A percentile compares a stretch with the other conserved stretches of the same genome.
These are phyloP conservation scores for Diaporthe sp. DNA, from an alignment of 2,329 filamentous ascomycete genomes.

Conservation along the genomic window DNA sequence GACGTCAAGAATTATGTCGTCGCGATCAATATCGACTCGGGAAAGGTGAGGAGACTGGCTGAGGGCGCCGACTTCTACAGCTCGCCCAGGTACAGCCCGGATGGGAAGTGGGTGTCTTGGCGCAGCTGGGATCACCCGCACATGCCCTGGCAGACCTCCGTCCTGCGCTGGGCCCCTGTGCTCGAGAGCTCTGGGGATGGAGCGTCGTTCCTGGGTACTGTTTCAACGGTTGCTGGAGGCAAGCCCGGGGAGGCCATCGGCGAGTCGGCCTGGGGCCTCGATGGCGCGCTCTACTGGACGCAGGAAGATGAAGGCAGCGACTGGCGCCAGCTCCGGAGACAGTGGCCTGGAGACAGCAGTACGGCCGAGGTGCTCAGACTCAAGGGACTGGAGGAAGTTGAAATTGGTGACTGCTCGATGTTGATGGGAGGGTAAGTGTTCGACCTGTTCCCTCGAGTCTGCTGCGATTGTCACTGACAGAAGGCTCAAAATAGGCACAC, in stretches of 20 bases:
- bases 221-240: neutral
- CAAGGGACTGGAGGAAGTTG: slow-evolving; percentile 53
- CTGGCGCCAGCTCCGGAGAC: slow-evolving; percentile 58
- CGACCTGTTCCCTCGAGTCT: neutral
- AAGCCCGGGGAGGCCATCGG: slow-evolving; percentile 54
- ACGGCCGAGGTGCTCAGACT: slow-evolving; percentile 44
- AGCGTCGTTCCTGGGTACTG: slow-evolving; percentile 45
- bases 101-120: slow-evolving; percentile 60
- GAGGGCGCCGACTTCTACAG: slow-evolving; percentile 64
- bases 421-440: slow-evolving; percentile 44
- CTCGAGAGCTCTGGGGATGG: slow-evolving; percentile 37
- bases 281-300: slow-evolving; percentile 59
- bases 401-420: slow-evolving; percentile 49
- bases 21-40: slow-evolving; percentile 53
- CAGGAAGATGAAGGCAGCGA: slow-evolving; percentile 52
- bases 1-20: slow-evolving; percentile 52
- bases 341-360: slow-evolving; percentile 41
- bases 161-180: slow-evolving; percentile 56
- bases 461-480: neutral
- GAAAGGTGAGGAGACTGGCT: slow-evolving; percentile 51
- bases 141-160: slow-evolving; percentile 60
- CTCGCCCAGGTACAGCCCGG: slow-evolving; percentile 58
- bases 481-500: slow-evolving; percentile 18
- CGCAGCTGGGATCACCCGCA: slow-evolving; percentile 65
- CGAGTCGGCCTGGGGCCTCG: slow-evolving; percentile 62